phyloP scores from a whole-genome alignment of 2,329 filamentous ascomycete species.

The Claviceps humidiphila region DNA sequence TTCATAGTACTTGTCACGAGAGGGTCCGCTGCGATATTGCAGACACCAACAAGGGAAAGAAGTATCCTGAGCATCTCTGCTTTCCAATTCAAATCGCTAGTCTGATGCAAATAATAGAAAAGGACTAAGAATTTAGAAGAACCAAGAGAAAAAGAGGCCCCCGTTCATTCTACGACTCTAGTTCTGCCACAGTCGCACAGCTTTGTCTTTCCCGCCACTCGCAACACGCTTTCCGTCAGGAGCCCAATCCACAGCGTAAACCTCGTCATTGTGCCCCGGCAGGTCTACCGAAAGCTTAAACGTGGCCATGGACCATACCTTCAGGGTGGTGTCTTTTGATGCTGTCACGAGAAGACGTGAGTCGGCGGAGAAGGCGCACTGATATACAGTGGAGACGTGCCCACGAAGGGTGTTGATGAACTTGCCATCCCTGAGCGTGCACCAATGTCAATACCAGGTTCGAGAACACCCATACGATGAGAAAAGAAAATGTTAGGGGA shows the following conservation, averaged over 20 bases:
- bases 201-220: slow-evolving; percentile 88
- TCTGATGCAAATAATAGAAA: background rate
- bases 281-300: slow-evolving; percentile 71
- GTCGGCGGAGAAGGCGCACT: slow-evolving; percentile 85
- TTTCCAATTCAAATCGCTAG: background rate
- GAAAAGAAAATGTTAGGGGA: background rate
- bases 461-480: background rate
- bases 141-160: background rate
- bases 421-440: slow-evolving; percentile 41
- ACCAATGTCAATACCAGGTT: background rate
- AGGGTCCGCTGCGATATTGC: no score
- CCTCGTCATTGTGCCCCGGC: slow-evolving; percentile 82
- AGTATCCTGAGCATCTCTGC: no score
- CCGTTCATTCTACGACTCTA: slow-evolving; percentile 17
- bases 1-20: no score
- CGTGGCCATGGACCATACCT: slow-evolving; percentile 83
- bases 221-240: slow-evolving; percentile 79
- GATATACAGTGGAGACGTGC: slow-evolving; percentile 82
- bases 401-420: slow-evolving; percentile 82
- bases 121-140: background rate
- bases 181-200: slow-evolving; percentile 53
- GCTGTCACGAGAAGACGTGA: slow-evolving; percentile 77
- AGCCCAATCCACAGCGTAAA: slow-evolving; percentile 91
- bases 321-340: slow-evolving; percentile 85
- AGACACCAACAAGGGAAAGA: no score